A percentile compares a stretch with the other conserved stretches of the same genome.
Evolutionary conservation across 2,329 filamentous ascomycete genomes (phyloP).

Genomic region (Fusarium annulatum): DNA sequence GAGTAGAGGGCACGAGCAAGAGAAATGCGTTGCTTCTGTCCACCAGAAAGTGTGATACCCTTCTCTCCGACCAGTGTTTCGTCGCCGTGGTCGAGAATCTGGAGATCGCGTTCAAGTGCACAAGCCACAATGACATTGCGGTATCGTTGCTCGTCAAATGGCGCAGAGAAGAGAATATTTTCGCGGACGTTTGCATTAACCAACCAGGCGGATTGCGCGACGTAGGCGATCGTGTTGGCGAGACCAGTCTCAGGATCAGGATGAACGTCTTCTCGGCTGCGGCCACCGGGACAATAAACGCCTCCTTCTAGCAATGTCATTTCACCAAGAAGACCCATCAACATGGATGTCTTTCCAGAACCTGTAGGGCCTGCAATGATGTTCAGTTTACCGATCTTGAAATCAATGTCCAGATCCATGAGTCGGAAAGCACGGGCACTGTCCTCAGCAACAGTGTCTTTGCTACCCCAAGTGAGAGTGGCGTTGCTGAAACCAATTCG

Average conservation of each 20-base stretch:
- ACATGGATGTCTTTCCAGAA: constrained; percentile 92
- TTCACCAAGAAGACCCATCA: constrained; percentile 96
- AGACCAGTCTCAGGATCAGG: constrained; percentile 85
- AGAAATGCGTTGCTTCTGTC: constrained; percentile 97
- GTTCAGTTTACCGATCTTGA: constrained; percentile 87
- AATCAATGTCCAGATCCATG: constrained; percentile 84
- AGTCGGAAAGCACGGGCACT: constrained; percentile 82
- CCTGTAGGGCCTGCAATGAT: constrained; percentile 94
- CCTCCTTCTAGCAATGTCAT: constrained; percentile 88
- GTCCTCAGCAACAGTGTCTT: constrained; percentile 69
- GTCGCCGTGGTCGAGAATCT: constrained; percentile 92
- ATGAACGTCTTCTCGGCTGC: constrained; percentile 85
- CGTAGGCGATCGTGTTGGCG: constrained; percentile 93
- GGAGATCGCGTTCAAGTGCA: constrained; percentile 88
- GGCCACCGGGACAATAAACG: constrained; percentile 86
- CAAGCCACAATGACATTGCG: constrained; percentile 90
- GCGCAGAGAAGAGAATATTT: constrained; percentile 91
- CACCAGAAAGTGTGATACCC: constrained; percentile 94
- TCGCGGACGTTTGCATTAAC: constrained; percentile 96
- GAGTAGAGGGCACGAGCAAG: constrained; percentile 98
- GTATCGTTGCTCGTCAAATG: constrained; percentile 85
- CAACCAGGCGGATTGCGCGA: constrained; percentile 96
- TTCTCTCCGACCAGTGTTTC: constrained; percentile 96
- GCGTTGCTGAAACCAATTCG: constrained; percentile 87
- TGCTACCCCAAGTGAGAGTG: constrained; percentile 89